A percentile compares a stretch with the other conserved stretches of the same genome.
Evolutionary conservation across 108 stramenopile species (phyloP).

Genomic region (Nitzschia putrida): DNA sequence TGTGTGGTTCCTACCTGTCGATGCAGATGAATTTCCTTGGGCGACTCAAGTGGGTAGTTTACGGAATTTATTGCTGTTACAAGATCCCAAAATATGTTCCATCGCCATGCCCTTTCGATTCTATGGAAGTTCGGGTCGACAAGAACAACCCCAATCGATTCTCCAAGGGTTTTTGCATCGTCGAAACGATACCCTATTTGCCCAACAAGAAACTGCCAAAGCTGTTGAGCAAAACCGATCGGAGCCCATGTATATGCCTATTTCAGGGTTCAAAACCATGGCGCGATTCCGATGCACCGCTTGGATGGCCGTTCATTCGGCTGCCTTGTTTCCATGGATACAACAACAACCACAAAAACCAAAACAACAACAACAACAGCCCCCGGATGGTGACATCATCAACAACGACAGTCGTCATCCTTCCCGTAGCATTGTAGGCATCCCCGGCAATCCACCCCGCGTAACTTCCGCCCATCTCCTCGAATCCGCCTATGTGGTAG

Average conservation of each 20-base stretch:
- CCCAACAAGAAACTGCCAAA: no score
- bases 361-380: no score
- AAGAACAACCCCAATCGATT: slow-evolving; percentile 10
- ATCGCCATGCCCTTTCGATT: slow-evolving; percentile 14
- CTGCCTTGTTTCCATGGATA: not conserved
- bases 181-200: not conserved
- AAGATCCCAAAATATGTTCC: slow-evolving; percentile 10
- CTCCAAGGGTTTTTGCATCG: slow-evolving; percentile 16
- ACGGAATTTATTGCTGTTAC: slow-evolving; percentile 1
- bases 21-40: slow-evolving; percentile 23
- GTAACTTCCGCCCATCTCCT: no score
- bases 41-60: slow-evolving; percentile 9
- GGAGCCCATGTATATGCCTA: no score
- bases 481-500: not conserved
- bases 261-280: slow-evolving; percentile 6
- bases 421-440: no score
- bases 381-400: no score
- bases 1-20: slow-evolving; percentile 7
- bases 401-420: no score
- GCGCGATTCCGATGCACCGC: slow-evolving; percentile 1
- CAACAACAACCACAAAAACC: no score
- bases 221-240: no score
- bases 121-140: slow-evolving; percentile 15
- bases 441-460: no score
- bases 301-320: slow-evolving; percentile 22